Conservation (phyloP, 2,329 filamentous ascomycete genomes). For the Verruconis gallopava region DNA sequence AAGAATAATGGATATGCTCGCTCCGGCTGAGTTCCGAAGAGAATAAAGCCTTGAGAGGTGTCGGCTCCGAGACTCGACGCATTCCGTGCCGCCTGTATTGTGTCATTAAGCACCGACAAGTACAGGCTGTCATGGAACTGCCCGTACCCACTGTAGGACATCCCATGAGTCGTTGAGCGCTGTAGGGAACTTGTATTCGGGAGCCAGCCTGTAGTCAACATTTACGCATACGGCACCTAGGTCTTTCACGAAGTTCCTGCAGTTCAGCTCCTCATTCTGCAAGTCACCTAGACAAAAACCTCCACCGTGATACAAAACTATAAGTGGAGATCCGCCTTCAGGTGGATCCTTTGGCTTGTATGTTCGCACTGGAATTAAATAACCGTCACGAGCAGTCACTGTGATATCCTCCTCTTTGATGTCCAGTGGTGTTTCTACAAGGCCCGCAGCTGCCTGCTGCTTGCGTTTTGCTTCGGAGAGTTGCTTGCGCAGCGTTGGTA, state of each 20-base stretch:
- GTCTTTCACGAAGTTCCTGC: constrained; percentile 25
- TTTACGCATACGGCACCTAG: constrained; percentile 32
- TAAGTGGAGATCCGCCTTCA: constrained; percentile 14
- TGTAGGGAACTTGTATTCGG: constrained; percentile 37
- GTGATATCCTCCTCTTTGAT: constrained; percentile 9
- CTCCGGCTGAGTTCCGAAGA: constrained; percentile 39
- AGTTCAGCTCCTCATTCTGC: constrained; percentile 30
- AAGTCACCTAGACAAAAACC: constrained; percentile 32
- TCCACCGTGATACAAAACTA: constrained; percentile 31
- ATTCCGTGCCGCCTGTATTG: constrained; percentile 15
- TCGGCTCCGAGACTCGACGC: constrained; percentile 25
- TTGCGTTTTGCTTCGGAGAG: background rate
- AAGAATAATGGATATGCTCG: constrained; percentile 37
- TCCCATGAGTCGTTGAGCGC: constrained; percentile 38
- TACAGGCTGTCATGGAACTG: too few species aligned
- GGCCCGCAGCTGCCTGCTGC: background rate
- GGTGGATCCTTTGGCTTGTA: constrained; percentile 8
- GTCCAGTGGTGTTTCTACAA: background rate
- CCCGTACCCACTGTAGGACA: constrained; percentile 28
- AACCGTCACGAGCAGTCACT: constrained; percentile 8
- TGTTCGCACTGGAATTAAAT: constrained; percentile 7
- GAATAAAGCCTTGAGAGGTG: constrained; percentile 33
- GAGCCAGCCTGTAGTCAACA: constrained; percentile 40
- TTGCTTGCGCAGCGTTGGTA: background rate
- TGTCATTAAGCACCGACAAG: background rate